These are phyloP conservation scores for Neonectria magnoliae DNA, from an alignment of 2,329 filamentous ascomycete genomes.

Conservation along the genomic window DNA sequence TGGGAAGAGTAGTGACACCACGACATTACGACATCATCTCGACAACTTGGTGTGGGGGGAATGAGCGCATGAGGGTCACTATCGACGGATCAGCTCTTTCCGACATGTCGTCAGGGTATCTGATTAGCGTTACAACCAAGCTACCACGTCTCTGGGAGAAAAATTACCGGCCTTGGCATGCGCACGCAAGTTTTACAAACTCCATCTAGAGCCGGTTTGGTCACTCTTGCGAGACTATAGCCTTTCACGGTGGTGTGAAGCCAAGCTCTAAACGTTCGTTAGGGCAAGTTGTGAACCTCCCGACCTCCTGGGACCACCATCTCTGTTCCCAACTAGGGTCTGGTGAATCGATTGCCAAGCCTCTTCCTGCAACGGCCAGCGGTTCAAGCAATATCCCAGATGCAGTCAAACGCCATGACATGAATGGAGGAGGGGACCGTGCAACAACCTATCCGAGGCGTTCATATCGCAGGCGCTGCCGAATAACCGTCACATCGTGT, in stretches of 20 bases:
- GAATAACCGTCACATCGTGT: background rate
- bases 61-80: background rate
- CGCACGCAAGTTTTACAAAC: background rate
- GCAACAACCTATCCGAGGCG: background rate
- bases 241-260: background rate
- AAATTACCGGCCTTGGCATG: background rate
- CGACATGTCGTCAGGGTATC: conserved; percentile 5
- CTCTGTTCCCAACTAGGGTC: background rate
- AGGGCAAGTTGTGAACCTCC: background rate
- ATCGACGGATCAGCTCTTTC: background rate
- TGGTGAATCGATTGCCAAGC: background rate
- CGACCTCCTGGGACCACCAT: background rate
- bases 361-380: background rate
- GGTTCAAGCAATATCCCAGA: background rate
- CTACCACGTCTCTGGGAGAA: background rate
- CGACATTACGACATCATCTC: background rate
- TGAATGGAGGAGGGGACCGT: background rate
- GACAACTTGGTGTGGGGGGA: background rate
- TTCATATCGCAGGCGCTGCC: background rate
- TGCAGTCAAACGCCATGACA: too few relatives aligned
- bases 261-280: background rate
- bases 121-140: background rate
- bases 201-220: background rate
- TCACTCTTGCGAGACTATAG: background rate
- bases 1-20: background rate